Base-by-base conservation (phyloP, 1,284 basidiomycete genomes). In the Ustilago xerochloae region DNA sequence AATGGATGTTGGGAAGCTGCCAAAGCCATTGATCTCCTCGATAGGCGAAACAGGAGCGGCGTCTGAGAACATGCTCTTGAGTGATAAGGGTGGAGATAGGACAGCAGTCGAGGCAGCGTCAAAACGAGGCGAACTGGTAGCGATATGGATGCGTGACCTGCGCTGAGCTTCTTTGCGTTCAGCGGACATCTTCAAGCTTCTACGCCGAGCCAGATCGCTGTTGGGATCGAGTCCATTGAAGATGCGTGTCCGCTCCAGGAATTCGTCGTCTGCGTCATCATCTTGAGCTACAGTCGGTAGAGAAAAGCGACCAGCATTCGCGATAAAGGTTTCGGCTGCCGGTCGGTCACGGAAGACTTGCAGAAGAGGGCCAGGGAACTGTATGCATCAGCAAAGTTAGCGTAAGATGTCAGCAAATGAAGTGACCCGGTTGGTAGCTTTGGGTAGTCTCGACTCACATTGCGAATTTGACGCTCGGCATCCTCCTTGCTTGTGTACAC, bases 311-410 rank as follows among this genome's bases (percentile, higher is more conserved):
- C 45, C 47, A 45, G 49, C 48, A 22, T 58, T 38, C 30, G 41
- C 63, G 15, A 75, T 24, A 33, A 72, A 75, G 35, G 39, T 15
- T 16, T 67, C 53, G 47, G 73, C 73, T 43, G 58, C 60, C 24
- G 62, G 47, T 56, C 65, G 58, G 58, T 72, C 55, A 22, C 22
- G 32, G 54, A 75, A 75, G 30, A 35, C 13, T 29, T 60, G 60
- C 16, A 76, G 59, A 38, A 68, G 18, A 32, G 73, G 69, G 4
- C 73, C 73, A 18, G 73, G 73, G 29, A 76, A 76, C 55, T 71
- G 59, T 52, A 39, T 1, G 22, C 13, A 28, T 13, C 45, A 22
- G n/a, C n/a, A 45, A 43, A 47, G n/a, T 43, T 0, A 15, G 41
- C 22, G 28, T 6, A 48, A 29, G 5, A 12, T 26, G 38, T 53